These are phyloP conservation scores for Avena eriantha DNA, from an alignment of 176 grass and related monocot species.

Conservation along the genomic window DNA sequence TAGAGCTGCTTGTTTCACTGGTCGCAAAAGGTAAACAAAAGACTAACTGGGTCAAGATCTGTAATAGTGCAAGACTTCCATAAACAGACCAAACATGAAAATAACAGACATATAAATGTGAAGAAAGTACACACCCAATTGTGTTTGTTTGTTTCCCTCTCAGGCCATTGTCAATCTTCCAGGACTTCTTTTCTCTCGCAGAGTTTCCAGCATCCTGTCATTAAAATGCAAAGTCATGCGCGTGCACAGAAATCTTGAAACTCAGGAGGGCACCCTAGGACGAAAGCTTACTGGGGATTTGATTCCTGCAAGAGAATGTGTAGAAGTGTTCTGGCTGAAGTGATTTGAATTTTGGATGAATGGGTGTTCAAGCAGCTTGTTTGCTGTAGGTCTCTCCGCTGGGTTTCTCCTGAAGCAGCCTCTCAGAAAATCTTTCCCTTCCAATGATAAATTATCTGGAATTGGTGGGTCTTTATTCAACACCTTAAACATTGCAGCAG, in stretches of 20 bases:
- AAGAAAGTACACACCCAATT: slow-evolving; percentile 48
- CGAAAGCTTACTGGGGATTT: slow-evolving; percentile 63
- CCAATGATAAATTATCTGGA: slow-evolving; percentile 63
- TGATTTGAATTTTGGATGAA: slow-evolving; percentile 62
- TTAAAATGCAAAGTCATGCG: slow-evolving; percentile 27
- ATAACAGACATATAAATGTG: not conserved
- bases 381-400: slow-evolving; percentile 68
- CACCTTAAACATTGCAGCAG: slow-evolving; percentile 93
- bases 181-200: slow-evolving; percentile 58
- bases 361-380: slow-evolving; percentile 64
- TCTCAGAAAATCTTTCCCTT: slow-evolving; percentile 87
- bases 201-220: slow-evolving; percentile 57
- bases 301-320: slow-evolving; percentile 53
- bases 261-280: not conserved
- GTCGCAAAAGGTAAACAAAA: not conserved
- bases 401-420: slow-evolving; percentile 88
- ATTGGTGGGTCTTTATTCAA: slow-evolving; percentile 70
- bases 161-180: slow-evolving; percentile 52
- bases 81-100: slow-evolving; percentile 18
- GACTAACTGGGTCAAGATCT: slow-evolving; percentile 5
- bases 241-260: not conserved
- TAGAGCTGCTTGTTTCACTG: slow-evolving; percentile 56
- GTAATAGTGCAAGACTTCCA: slow-evolving; percentile 19
- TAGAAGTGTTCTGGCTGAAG: slow-evolving; percentile 54
- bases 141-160: slow-evolving; percentile 59